A percentile compares a stretch with the other conserved stretches of the same genome.
These are phyloP conservation scores for Acacia melanoxylon DNA, from an alignment of 306 rosid species.

Conservation along the genomic window DNA sequence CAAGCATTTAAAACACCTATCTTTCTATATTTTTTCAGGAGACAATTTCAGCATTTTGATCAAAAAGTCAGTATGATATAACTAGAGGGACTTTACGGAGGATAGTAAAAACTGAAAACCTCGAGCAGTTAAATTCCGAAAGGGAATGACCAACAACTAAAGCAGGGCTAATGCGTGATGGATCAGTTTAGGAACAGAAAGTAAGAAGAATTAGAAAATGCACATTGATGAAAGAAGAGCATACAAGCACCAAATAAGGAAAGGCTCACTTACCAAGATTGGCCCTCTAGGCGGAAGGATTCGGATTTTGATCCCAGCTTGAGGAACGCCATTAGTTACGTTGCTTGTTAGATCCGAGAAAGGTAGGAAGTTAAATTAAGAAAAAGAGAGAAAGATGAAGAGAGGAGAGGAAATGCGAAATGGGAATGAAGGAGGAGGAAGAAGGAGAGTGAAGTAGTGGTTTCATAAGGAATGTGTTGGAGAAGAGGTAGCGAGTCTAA, in stretches of 20 bases:
- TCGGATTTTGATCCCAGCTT: constrained; percentile 77
- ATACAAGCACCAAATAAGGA: neutral
- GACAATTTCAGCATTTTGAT: constrained; percentile 14
- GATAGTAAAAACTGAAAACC: neutral
- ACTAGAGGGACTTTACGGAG: neutral
- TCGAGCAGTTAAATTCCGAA: constrained; percentile 10
- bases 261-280: constrained; percentile 47
- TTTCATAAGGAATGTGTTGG: constrained; percentile 35
- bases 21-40: neutral
- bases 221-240: neutral
- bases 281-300: constrained; percentile 69
- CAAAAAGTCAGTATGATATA: neutral
- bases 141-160: neutral
- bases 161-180: neutral
- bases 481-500: constrained; percentile 52
- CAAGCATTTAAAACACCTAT: neutral
- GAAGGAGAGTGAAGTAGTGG: constrained; percentile 28
- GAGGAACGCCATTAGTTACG: constrained; percentile 53
- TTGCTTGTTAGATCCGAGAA: constrained; percentile 1
- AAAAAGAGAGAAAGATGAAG: neutral
- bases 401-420: constrained; percentile 13
- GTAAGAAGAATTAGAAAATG: neutral
- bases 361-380: constrained; percentile 3
- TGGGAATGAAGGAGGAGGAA: neutral
- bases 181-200: neutral